Base-by-base conservation (phyloP, 2,329 filamentous ascomycete species). In the Grosmannia clavigera region DNA sequence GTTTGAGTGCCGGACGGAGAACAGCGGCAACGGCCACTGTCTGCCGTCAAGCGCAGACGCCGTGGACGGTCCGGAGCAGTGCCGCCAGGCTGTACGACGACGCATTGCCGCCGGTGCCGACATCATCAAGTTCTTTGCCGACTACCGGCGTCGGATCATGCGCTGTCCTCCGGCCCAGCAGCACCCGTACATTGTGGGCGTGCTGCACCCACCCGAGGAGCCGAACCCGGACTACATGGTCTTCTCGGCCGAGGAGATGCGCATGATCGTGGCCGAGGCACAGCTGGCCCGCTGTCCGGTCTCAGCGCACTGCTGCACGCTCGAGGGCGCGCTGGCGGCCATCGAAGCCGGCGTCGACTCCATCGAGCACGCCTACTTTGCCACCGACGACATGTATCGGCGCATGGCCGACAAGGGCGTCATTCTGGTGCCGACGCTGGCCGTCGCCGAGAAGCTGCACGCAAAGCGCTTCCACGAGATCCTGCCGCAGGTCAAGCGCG, bases 401-500 rank as follows among this genome's bases (percentile, higher is more conserved):
- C 72, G 69, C 16, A 77, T 82, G 78, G 68, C 65, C n/a, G 68
- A 74, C 29, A 71, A 74, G n/a, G 68, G 67, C 0, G 73, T 70
- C 0, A 77, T 82, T 25, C 78, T 79, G 60, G 77, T 82, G 22
- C 80, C 80, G 1, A 82, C 80, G 1, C 70, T 83, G 3, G 70
- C 77, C 1, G 73, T 80, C 22, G 69, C 72, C 3, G 77, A 79
- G 62, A 55, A 67, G 9, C 63, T 69, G 27, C 68, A 67, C 27
- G 61, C 63, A 9, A 62, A 68, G 1, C 63, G 62, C 4, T 67
- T 74, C 3, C 64, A 67, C 33, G 60, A 61, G 1, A 68, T 75
- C 35, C 68, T 77, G 50, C 68, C 65, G 2, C 71, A 75, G 35
- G 73, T 73, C 0, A 78, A 76, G 65, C 68, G 66, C 22, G 80